A percentile compares a stretch with the other conserved stretches of the same genome.
Conservation (phyloP, 495 filamentous ascomycete species). For the Lophiotrema nucula region DNA sequence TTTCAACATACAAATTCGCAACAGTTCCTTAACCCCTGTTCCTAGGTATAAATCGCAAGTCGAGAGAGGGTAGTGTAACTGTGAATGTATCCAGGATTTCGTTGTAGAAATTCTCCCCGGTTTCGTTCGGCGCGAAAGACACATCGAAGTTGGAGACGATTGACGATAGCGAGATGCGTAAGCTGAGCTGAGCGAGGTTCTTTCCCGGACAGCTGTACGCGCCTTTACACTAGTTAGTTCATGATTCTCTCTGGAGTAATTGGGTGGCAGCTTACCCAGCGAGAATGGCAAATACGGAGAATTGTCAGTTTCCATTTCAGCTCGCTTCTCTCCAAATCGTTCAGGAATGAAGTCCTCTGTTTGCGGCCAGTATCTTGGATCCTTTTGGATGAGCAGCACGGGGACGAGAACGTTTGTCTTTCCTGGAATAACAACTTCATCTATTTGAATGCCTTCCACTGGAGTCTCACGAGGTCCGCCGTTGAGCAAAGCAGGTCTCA, state of each 20-base stretch:
- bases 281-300: slow-evolving; percentile 55
- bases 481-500: slow-evolving; percentile 52
- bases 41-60: no score
- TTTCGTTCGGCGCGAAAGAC: slow-evolving; percentile 45
- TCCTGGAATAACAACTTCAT: slow-evolving; percentile 48
- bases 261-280: slow-evolving; percentile 25
- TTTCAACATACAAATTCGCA: no score
- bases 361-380: slow-evolving; percentile 26
- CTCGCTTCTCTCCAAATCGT: slow-evolving; percentile 49
- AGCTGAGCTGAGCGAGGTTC: slow-evolving; percentile 51
- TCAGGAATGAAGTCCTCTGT: slow-evolving; percentile 54
- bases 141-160: slow-evolving; percentile 49
- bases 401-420: slow-evolving; percentile 43
- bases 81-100: slow-evolving; percentile 16
- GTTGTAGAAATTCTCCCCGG: slow-evolving; percentile 33
- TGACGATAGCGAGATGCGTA: slow-evolving; percentile 47
- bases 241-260: not conserved
- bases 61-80: slow-evolving; percentile 4
- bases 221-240: not conserved
- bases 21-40: no score
- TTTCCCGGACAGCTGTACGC: slow-evolving; percentile 53
- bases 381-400: slow-evolving; percentile 38
- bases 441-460: slow-evolving; percentile 49
- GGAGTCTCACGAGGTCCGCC: slow-evolving; percentile 49
- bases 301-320: slow-evolving; percentile 48